phyloP scores from a whole-genome alignment of 345 rosid species.

The Salix viminalis region DNA sequence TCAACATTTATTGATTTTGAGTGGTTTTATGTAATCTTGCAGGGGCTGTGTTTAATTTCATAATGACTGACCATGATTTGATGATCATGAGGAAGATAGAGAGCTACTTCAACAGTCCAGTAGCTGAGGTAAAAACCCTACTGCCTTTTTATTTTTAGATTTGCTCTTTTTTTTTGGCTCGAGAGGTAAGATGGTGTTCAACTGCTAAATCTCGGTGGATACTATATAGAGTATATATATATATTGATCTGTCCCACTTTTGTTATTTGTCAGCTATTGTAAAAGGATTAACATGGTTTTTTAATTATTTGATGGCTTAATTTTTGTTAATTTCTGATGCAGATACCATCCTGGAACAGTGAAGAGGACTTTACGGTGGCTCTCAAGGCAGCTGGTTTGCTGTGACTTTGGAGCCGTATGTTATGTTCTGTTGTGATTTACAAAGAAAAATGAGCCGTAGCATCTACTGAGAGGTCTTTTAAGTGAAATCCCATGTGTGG shows the following conservation, averaged over 20 bases:
- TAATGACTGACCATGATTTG: constrained; percentile 43
- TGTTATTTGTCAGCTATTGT: no score
- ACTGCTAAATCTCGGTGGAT: no score
- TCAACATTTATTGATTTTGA: background rate
- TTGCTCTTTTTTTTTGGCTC: background rate
- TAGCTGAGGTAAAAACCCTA: constrained; percentile 44
- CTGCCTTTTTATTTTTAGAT: background rate
- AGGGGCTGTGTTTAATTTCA: constrained; percentile 90
- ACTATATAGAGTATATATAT: no score
- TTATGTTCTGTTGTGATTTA: no score
- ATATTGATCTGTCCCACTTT: no score
- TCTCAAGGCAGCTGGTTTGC: constrained; percentile 49
- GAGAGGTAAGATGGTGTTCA: no score
- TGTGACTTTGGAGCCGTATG: background rate
- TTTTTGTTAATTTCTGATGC: background rate
- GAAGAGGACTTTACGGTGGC: constrained; percentile 49
- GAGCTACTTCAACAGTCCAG: constrained; percentile 43
- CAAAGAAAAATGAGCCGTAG: no score
- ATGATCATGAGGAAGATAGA: constrained; percentile 71
- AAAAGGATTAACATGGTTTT: background rate
- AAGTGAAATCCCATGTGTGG: no score
- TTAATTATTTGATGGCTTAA: background rate
- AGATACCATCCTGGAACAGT: constrained; percentile 46
- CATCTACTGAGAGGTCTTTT: no score
- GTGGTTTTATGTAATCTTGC: constrained; percentile 16